Conservation (phyloP, 495 filamentous ascomycete genomes). For the Diplogelasinospora grovesii region DNA sequence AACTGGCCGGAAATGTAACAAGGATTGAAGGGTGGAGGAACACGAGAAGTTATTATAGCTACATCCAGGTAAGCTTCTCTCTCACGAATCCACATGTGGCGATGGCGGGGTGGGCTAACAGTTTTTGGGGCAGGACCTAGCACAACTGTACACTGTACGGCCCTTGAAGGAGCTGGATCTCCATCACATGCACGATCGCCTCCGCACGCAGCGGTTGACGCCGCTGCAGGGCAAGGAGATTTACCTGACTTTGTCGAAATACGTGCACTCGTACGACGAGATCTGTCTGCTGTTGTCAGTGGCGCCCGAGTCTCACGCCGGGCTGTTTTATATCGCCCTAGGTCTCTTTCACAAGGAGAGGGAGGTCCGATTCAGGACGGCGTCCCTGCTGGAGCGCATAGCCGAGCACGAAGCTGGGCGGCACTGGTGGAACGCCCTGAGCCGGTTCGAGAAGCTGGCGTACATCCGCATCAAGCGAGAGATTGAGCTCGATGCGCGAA, state of each 20-base stretch:
- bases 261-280: slow-evolving; percentile 76
- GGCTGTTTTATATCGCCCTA: slow-evolving; percentile 85
- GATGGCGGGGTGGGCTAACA: slow-evolving; percentile 4
- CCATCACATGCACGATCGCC: slow-evolving; percentile 83
- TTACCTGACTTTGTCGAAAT: slow-evolving; percentile 70
- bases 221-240: slow-evolving; percentile 66
- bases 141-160: slow-evolving; percentile 55
- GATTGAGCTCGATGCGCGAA: slow-evolving; percentile 40
- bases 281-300: slow-evolving; percentile 84
- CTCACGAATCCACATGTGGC: too few relatives aligned
- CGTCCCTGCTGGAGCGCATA: slow-evolving; percentile 76
- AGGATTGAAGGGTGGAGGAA: slow-evolving; percentile 94
- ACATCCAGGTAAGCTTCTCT: slow-evolving; percentile 61
- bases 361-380: slow-evolving; percentile 70
- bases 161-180: slow-evolving; percentile 82
- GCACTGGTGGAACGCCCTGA: slow-evolving; percentile 85
- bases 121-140: slow-evolving; percentile 56
- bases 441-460: slow-evolving; percentile 80
- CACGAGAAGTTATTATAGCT: slow-evolving; percentile 90
- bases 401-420: slow-evolving; percentile 80
- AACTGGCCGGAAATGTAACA: slow-evolving; percentile 81
- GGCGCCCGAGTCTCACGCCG: slow-evolving; percentile 78
- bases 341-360: slow-evolving; percentile 88
- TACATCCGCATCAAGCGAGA: slow-evolving; percentile 64
- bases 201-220: slow-evolving; percentile 69